Conservation (phyloP, 441 rosid genomes). For the Flueggea neowawraea region DNA sequence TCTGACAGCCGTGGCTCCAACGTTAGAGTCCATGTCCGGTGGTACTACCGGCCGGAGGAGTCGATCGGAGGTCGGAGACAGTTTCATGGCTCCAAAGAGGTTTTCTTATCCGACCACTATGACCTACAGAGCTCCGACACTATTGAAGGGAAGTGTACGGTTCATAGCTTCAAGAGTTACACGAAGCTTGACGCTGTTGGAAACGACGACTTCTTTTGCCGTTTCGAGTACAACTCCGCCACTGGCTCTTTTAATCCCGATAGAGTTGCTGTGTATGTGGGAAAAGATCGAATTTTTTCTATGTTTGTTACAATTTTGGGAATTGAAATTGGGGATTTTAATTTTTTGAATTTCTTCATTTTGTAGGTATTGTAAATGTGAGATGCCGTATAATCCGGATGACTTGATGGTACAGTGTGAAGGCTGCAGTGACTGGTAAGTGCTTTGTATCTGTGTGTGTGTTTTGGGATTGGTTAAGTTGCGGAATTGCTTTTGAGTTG, state of each 20-base stretch:
- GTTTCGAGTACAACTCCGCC: slow-evolving; percentile 89
- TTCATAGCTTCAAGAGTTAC: slow-evolving; percentile 83
- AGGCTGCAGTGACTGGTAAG: slow-evolving; percentile 37
- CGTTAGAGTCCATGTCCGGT: slow-evolving; percentile 74
- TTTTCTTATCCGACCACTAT: slow-evolving; percentile 84
- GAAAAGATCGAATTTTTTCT: background rate
- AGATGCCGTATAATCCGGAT: slow-evolving; percentile 24
- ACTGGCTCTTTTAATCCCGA: slow-evolving; percentile 92
- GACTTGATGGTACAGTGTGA: slow-evolving; percentile 25
- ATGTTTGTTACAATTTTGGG: too few relatives aligned
- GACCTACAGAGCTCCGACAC: slow-evolving; percentile 92
- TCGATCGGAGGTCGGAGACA: slow-evolving; percentile 92
- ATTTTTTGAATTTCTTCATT: background rate
- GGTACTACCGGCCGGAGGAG: slow-evolving; percentile 99
- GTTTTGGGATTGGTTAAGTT: background rate
- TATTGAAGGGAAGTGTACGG: slow-evolving; percentile 89
- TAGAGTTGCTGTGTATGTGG: slow-evolving; percentile 87
- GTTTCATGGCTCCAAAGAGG: slow-evolving; percentile 95
- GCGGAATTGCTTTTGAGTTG: too few relatives aligned
- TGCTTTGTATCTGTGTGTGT: background rate
- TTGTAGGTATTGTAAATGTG: slow-evolving; percentile 24
- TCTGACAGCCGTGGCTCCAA: slow-evolving; percentile 71
- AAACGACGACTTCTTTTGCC: slow-evolving; percentile 94
- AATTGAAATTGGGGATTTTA: background rate
- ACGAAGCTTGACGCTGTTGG: slow-evolving; percentile 85